Base-by-base conservation (phyloP, 352 stramenopile genomes). In the Globisporangium orthogonon region DNA sequence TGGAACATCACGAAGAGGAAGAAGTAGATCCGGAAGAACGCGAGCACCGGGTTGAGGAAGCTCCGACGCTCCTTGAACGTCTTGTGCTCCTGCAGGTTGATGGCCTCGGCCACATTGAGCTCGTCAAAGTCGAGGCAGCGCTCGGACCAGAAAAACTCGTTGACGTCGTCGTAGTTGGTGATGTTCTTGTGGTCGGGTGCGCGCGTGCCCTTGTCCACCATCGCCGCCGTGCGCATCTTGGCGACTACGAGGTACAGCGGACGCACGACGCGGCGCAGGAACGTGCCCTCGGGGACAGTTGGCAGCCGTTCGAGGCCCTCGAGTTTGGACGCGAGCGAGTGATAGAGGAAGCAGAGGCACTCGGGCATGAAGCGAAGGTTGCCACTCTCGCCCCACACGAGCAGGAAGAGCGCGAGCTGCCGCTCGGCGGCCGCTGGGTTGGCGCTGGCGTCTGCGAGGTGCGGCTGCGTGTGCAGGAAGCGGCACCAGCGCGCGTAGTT, bases 401-500 rank as follows among this genome's bases (percentile, higher is more conserved):
- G 66, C 55, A 95, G 52, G 60, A 91, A 94, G 9, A 95, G 74
- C 50, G 86, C 86, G 44, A 91, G 47, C 60, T 95, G 80, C 0
- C 67, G 63, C 65, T 88, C 78, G 0, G 72, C 75, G 7, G 63
- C 60, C 7, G 63, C 70, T 0, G 50, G 40, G 0, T 65, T 50
- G 18, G 63, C 44, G 23, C 67, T 60, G 14, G 52, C 63, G 15
- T 83, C 76, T 30, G 83, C 65, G 61, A 97, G 89, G 47, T 89
- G 76, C 10, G 96, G 96, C 50, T 80, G 69, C 4, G 93, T 87
- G 33, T 82, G 81, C 53, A 99, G 74, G 58, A 95, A 96, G 50
- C 83, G 61, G 70, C 96, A 99, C 97, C 97, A 99, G 63, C 96
- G 95, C 62, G 60, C 58, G 66, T 97, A 97, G 69, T 97, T 97